Evolutionary conservation across 2,329 filamentous ascomycete species (phyloP).

Genomic region (Fusarium dimerum): DNA sequence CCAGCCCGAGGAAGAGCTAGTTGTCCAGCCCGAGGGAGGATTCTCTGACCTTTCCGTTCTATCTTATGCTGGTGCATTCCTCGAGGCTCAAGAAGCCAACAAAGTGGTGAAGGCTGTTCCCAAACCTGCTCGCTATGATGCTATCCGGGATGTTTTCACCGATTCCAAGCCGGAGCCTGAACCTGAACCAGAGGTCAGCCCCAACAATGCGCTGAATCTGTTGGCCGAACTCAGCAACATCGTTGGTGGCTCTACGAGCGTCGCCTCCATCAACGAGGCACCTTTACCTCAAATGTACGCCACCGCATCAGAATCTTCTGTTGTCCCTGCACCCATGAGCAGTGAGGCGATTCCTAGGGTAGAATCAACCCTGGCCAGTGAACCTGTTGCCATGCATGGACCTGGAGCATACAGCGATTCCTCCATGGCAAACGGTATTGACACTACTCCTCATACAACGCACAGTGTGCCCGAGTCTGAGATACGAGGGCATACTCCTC

Average conservation of each 20-base stretch:
- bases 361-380: background rate
- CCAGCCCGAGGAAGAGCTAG: conserved; percentile 23
- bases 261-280: conserved; percentile 8
- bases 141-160: conserved; percentile 45
- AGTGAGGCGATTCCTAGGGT: background rate
- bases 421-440: conserved; percentile 6
- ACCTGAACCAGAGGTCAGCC: conserved; percentile 26
- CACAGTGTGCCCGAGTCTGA: conserved; percentile 20
- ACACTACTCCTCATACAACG: conserved; percentile 1
- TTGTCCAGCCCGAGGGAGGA: conserved; percentile 24
- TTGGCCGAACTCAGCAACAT: conserved; percentile 39
- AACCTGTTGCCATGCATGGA: conserved; percentile 1
- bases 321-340: conserved; percentile 9
- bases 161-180: conserved; percentile 35
- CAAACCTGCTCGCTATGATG: conserved; percentile 38
- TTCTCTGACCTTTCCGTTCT: conserved; percentile 34
- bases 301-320: conserved; percentile 1
- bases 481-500: conserved; percentile 22
- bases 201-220: conserved; percentile 32
- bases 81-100: conserved; percentile 30
- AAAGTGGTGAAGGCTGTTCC: conserved; percentile 28
- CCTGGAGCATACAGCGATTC: conserved; percentile 8
- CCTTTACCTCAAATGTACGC: conserved; percentile 3
- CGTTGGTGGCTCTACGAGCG: conserved; percentile 27
- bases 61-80: conserved; percentile 34